Evolutionary conservation across 768 basidiomycete species (phyloP).

Genomic region (Dentipellis fragilis): DNA sequence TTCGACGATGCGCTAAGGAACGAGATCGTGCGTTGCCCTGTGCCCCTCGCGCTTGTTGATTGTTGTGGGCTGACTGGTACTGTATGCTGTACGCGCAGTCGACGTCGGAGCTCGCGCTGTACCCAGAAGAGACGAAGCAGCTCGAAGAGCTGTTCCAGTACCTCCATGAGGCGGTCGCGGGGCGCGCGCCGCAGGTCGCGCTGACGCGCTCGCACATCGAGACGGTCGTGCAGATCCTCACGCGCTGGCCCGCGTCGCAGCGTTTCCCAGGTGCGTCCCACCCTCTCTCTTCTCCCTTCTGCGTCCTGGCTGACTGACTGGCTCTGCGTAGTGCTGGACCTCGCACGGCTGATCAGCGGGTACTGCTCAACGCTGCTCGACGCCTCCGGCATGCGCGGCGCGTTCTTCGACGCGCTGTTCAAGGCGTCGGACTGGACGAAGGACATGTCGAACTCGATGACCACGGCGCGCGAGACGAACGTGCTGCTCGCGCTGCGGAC

Average conservation of each 20-base stretch:
- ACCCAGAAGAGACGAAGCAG: slow-evolving; percentile 45
- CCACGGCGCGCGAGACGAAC: slow-evolving; percentile 79
- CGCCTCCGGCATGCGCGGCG: slow-evolving; percentile 30
- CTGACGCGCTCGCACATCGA: slow-evolving; percentile 46
- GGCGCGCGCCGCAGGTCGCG: slow-evolving; percentile 21
- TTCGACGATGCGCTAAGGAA: slow-evolving; percentile 58
- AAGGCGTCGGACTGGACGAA: slow-evolving; percentile 56
- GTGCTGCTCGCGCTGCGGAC: slow-evolving; percentile 69
- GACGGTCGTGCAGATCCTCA: slow-evolving; percentile 50
- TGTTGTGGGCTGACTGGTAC: not conserved
- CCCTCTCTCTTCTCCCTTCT: not conserved
- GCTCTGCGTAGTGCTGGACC: slow-evolving; percentile 61
- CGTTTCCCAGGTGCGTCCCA: slow-evolving; percentile 55
- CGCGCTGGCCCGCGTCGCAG: slow-evolving; percentile 64
- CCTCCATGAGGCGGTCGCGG: slow-evolving; percentile 38
- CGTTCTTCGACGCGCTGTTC: slow-evolving; percentile 55
- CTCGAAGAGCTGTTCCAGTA: slow-evolving; percentile 58
- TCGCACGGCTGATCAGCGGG: slow-evolving; percentile 66
- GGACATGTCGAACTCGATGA: slow-evolving; percentile 43
- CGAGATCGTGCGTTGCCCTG: slow-evolving; percentile 49
- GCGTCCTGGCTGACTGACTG: not conserved
- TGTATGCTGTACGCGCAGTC: slow-evolving; percentile 47
- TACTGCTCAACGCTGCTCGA: slow-evolving; percentile 47
- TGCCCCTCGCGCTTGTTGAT: not conserved
- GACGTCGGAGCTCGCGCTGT: slow-evolving; percentile 61